A percentile compares a stretch with the other conserved stretches of the same genome.
phyloP scores from a whole-genome alignment of 2,329 filamentous ascomycete genomes.

The Microdochium nivale region DNA sequence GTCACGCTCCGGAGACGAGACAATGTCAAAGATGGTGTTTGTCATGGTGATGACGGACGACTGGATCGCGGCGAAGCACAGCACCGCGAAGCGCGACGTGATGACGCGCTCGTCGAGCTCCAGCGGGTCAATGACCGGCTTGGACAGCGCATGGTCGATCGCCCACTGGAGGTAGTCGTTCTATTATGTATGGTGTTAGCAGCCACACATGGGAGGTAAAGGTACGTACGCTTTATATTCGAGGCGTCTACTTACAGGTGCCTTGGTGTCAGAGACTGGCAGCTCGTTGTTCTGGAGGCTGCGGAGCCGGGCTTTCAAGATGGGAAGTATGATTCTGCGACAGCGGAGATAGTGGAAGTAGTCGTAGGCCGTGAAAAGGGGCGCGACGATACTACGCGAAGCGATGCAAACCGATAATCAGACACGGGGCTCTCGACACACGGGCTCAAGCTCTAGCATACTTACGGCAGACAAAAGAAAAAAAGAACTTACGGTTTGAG shows the following conservation, averaged over 20 bases:
- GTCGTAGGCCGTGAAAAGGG: constrained; percentile 20
- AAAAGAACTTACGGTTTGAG: constrained; percentile 18
- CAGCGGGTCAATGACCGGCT: constrained; percentile 13
- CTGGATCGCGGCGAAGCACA: constrained; percentile 28
- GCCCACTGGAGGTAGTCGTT: constrained; percentile 31
- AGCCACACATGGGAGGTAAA: no score
- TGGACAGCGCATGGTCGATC: constrained; percentile 22
- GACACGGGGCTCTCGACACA: no score
- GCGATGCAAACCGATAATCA: constrained; percentile 2
- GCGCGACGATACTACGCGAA: constrained; percentile 15
- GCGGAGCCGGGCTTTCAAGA: constrained; percentile 20
- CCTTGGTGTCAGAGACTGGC: constrained; percentile 6
- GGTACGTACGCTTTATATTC: no score
- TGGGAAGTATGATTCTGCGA: constrained; percentile 20
- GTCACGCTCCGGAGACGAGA: constrained; percentile 15
- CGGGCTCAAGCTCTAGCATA: no score
- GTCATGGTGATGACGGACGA: constrained; percentile 28
- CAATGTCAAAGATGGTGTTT: constrained; percentile 27
- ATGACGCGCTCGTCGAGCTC: constrained; percentile 22
- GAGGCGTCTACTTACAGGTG: constrained; percentile 9
- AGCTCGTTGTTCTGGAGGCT: constrained; percentile 10
- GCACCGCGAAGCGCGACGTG: constrained; percentile 20
- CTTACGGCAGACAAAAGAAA: not conserved
- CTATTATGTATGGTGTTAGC: no score
- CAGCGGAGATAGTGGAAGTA: constrained; percentile 20